phyloP scores from a whole-genome alignment of 1,284 basidiomycete genomes.

The Phellopilus nigrolimitatus region DNA sequence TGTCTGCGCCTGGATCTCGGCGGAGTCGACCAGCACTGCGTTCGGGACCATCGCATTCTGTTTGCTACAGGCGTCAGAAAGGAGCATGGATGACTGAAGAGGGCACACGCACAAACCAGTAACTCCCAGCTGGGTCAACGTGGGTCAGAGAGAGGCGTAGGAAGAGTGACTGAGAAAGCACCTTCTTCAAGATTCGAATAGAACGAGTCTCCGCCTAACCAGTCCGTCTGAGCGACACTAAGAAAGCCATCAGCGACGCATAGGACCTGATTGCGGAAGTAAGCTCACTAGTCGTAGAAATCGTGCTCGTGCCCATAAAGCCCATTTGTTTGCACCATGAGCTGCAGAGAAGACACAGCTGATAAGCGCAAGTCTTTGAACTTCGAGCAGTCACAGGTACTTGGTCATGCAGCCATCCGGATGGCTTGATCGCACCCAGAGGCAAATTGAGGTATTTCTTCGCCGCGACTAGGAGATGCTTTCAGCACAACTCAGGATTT shows the following conservation, averaged over 20 bases:
- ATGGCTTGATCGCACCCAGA: conserved; percentile 42
- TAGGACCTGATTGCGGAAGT: neutral
- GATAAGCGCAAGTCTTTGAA: neutral
- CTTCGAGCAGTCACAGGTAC: conserved; percentile 26
- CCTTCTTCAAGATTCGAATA: conserved; percentile 56
- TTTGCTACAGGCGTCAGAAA: neutral
- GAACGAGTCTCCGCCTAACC: conserved; percentile 41
- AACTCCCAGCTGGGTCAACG: conserved; percentile 42
- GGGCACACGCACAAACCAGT: conserved; percentile 48
- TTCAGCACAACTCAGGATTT: neutral
- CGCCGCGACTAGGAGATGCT: conserved; percentile 37
- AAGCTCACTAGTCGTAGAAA: conserved; percentile 50
- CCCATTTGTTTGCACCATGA: conserved; percentile 49
- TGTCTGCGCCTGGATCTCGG: conserved; percentile 43
- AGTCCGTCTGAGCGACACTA: conserved; percentile 49
- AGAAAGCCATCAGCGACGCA: conserved; percentile 1
- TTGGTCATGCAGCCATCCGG: conserved; percentile 52
- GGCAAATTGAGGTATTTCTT: conserved; percentile 47
- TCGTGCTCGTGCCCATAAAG: conserved; percentile 52
- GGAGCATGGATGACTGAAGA: neutral
- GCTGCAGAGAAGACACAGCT: conserved; percentile 26
- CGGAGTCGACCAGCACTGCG: conserved; percentile 41
- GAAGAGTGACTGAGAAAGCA: conserved; percentile 22
- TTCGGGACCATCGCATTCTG: conserved; percentile 53
- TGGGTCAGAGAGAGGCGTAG: neutral